Evolutionary conservation across 2,329 filamentous ascomycete genomes (phyloP), one percentile per base, ranked within the genome.

Genomic region (Cladosporium austrohemisphaericum): DNA sequence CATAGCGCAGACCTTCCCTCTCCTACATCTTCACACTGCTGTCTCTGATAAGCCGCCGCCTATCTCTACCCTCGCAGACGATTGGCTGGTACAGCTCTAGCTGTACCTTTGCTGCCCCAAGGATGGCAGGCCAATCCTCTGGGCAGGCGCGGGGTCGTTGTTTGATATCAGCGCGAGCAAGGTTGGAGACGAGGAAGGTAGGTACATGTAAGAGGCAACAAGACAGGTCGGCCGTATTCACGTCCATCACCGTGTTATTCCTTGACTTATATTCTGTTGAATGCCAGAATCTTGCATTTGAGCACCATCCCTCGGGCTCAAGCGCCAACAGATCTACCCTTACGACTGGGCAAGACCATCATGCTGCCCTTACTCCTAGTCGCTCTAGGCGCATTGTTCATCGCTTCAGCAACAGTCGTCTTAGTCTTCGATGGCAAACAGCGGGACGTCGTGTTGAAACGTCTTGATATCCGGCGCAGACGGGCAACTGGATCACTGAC

Each of bases 401-500:
- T 38, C 23, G 19, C 13, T 28, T 5, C 35, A 22, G 44, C 33
- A 13, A 28, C 16, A 64, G 41, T 60, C 1, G 57, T 63, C 8
- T 49, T 72, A 7, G 28, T 60, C 1, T 26, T 63, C 5, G 64
- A 66, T 41, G 60, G 61, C 49, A 65, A 62, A 49, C 69, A 69
- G 52, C 66, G 69, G 19, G 66, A 67, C 52, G 55, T 70, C 5
- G 35, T 79, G 3, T 20, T 47, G 11, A 22, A 31, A 38, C 33
- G 44, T 9, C 38, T 47, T 33, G 25, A 47, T 11, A 22, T 72
- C 43, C 68, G 65, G 41, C 64, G 65, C 33, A 68, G 70, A 49
- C 70, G 69, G 53, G 57, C 65, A n/a, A 74, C 75, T n/a, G 71
- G 68, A 23, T 70, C 75, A 9, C 68, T 65, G 52, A 79, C 76